Percentiles rank a stretch among this genome's conserved stretches.
Conservation (phyloP, 164 flowering plant genomes). For the Liriodendron chinense region DNA sequence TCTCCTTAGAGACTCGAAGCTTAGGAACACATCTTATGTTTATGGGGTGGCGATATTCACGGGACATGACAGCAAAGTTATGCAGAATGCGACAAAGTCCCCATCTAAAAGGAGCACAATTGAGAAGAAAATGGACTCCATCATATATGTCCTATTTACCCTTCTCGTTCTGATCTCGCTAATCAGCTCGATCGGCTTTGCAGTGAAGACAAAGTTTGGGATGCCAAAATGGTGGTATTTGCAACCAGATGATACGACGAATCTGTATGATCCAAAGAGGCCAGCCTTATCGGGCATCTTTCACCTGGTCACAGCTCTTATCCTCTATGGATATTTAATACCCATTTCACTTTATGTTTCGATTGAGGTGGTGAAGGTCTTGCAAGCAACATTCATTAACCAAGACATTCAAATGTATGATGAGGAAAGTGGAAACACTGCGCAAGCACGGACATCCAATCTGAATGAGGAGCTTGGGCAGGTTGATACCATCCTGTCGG, state of each 20-base stretch:
- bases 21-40: constrained; percentile 64
- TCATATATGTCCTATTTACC: constrained; percentile 57
- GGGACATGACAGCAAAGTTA: constrained; percentile 83
- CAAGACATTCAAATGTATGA: constrained; percentile 73
- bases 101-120: constrained; percentile 81
- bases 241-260: constrained; percentile 53
- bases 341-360: constrained; percentile 86
- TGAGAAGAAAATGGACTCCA: constrained; percentile 64
- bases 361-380: constrained; percentile 76
- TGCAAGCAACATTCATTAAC: constrained; percentile 76
- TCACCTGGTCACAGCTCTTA: constrained; percentile 72
- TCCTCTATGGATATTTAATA: constrained; percentile 70
- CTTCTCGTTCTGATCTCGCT: constrained; percentile 52
- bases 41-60: constrained; percentile 82
- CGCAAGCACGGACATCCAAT: constrained; percentile 78
- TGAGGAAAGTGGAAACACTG: constrained; percentile 71
- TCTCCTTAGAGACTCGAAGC: constrained; percentile 78
- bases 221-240: constrained; percentile 72
- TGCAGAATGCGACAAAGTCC: constrained; percentile 72
- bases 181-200: constrained; percentile 68
- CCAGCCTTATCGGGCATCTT: constrained; percentile 54
- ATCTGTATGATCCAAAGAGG: constrained; percentile 47
- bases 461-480: constrained; percentile 91
- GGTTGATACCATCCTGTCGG: constrained; percentile 83
- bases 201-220: constrained; percentile 44